Conservation (phyloP, 2,329 filamentous ascomycete genomes). For the Penicillium sp. region DNA sequence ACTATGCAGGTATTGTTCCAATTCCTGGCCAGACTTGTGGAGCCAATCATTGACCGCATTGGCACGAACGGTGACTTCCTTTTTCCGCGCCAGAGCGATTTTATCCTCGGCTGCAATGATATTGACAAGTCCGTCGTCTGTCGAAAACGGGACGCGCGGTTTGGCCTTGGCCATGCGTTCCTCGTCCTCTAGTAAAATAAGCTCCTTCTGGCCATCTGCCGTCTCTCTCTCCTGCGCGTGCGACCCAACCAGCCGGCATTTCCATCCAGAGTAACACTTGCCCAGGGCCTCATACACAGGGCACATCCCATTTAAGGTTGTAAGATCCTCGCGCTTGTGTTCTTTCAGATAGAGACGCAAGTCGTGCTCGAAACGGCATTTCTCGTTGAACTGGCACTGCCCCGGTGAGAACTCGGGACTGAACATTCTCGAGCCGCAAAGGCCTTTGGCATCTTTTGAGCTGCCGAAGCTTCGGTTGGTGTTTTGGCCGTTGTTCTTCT, state of each 20-base stretch:
- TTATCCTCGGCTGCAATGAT: constrained; percentile 69
- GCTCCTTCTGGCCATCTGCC: constrained; percentile 78
- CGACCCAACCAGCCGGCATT: constrained; percentile 84
- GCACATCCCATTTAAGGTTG: constrained; percentile 73
- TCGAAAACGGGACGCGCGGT: constrained; percentile 28
- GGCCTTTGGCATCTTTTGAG: constrained; percentile 71
- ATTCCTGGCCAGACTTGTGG: constrained; percentile 58
- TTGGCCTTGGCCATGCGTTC: constrained; percentile 46
- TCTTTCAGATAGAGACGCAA: constrained; percentile 80
- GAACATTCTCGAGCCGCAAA: constrained; percentile 73
- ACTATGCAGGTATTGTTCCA: constrained; percentile 52
- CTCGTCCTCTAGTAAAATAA: constrained; percentile 65
- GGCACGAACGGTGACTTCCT: constrained; percentile 64
- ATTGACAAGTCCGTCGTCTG: constrained; percentile 70
- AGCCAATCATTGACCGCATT: constrained; percentile 78
- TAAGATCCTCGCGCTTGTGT: constrained; percentile 76
- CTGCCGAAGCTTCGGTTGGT: constrained; percentile 76
- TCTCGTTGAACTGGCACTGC: constrained; percentile 73
- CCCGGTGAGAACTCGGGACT: constrained; percentile 76
- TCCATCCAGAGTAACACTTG: constrained; percentile 82
- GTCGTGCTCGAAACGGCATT: constrained; percentile 80
- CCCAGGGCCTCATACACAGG: constrained; percentile 77
- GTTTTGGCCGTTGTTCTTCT: constrained; percentile 75
- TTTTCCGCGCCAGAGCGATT: constrained; percentile 71
- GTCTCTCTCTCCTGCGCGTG: constrained; percentile 79